Evolutionary conservation across 148 eudicot species (phyloP), one percentile per base, ranked within the genome.

Genomic region (Silene uniflora): DNA sequence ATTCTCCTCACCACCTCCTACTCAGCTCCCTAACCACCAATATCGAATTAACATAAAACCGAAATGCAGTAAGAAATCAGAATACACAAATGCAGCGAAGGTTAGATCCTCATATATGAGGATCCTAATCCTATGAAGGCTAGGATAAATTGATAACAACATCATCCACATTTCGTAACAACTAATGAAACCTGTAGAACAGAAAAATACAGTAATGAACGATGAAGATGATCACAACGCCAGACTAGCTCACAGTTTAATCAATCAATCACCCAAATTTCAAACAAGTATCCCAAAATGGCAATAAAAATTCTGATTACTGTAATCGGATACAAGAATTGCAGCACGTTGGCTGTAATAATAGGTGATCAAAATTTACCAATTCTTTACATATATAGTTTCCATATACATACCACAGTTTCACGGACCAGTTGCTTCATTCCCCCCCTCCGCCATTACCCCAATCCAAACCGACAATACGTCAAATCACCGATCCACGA

Each of bases 371-470:
- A 42, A 68, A 68, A 68, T n/a, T 68, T 68, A 44, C 54, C 55
- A 68, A 3, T 44, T 21, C 71, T 42, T 44, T 68, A 68, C 55
- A 44, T 35, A 3, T 61, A 61, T 68, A 44, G 13, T 68, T 68
- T 44, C 55, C 19, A 42, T 42, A 68, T 68, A 68, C 71, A 68
- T 68, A 44, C 71, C 71, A 68, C 71, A 42, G 25, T 68, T 68
- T 7, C 46, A 10, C 71, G 71, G 71, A 68, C 71, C 71, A 44
- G 42, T 42, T 44, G 71, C 71, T 68, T 68, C 71, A 68, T 44
- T 68, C 71, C 71, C 71, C 25, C 24, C 27, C 6, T 10, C 71
- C 23, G 24, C 8, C 55, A 39, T 49, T 44, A 49, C 10, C 25
- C 23, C 18, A 6, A 68, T 8, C 42, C 42, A 6, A 27, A 27